Base-by-base conservation (phyloP, 1,139 yeast genomes). In the Scheffersomyces parashehatae region DNA sequence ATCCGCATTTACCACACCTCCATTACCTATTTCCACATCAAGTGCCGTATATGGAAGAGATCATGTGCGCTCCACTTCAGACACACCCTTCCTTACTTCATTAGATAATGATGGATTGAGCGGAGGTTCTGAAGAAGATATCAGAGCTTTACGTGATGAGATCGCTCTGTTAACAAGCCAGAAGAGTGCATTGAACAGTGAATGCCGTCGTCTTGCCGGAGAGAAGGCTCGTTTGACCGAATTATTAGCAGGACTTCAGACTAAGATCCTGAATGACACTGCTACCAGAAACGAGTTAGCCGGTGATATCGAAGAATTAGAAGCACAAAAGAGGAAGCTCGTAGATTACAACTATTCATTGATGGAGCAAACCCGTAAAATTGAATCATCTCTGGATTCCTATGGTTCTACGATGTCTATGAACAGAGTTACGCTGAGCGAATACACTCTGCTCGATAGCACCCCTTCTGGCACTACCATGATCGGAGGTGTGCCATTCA, bases 1-100 rank as follows among this genome's bases (percentile, higher is more conserved):
- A 8, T 63, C 69, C 13, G 69, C 76, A 1, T 71, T 62, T 50
- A 65, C 70, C 3, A 74, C 81, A 0, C 80, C 81, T 3, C 79
- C 81, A 13, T 58, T 76, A 9, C 75, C 75, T 8, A 29, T 47
- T 26, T 35, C 36, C 33, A 15, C 39, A 29, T 15, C 38, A 32
- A 28, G 29, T 37, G 29, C 16, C 3, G 44, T 41, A 3, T 44
- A 43, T 13, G 41, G 41, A 28, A 47, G 58, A 33, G 63, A 57
- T 8, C 77, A 68, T 48, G 62, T 63, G 29, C 67, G 79, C 43
- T 68, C 77, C 2, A 59, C 67, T 4, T 67, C 76, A 2, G 77
- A 73, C 46, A 60, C 75, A 3, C 68, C 66, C 13, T 60, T 60
- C 40, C 48, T 58, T 33, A 43, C 55, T 6, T 48, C 39, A 20